Base-by-base conservation (phyloP, 805 yeast species). In the Myxozyma vanderwaltii region DNA sequence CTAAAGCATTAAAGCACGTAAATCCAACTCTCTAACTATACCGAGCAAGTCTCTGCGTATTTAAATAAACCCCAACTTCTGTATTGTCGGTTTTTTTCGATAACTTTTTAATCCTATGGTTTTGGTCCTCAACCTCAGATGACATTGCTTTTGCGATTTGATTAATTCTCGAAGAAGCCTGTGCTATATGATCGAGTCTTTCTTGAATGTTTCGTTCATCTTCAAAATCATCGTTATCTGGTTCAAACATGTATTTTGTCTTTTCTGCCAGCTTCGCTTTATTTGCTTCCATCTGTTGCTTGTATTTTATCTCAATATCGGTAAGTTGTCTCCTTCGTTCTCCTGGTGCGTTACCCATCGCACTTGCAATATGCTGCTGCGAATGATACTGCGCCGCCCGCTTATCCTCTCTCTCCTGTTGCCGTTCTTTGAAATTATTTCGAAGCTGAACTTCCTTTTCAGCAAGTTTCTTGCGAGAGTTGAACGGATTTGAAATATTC, bases 191-290 rank as follows among this genome's bases (percentile, higher is more conserved):
- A 67, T 88, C 91, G 72, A 92, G 76, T 69, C 92, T 91, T 63
- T 81, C 76, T 54, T 90, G 90, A 66, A 91, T 82, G 72, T 91
- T 96, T 63, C 85, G 82, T 71, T 92, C 98, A 83, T 89, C 83
- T 65, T 86, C 92, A 68, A 91, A 96, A 73, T 94, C 98, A 71
- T 92, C 97, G 50, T 84, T 84, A 73, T 92, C 97, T 46, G 87
- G 88, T 70, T 90, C 97, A 68, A 89, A 88, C 68, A 88, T 88
- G 74, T 86, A 91, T 65, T 83, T 77, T 57, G 82, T 76, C 1
- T 94, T 86, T 38, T 83, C 85, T 43, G 70, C 77, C 47, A 83
- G 79, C 63, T 79, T 73, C 63, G 75, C 72, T 56, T 83, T 83
- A 48, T 82, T 81, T 55, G 77, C 80, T 63, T 81, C 81, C 69